These are phyloP conservation scores for Lactarius hengduanensis DNA, from an alignment of 768 basidiomycete species.

Conservation along the genomic window DNA sequence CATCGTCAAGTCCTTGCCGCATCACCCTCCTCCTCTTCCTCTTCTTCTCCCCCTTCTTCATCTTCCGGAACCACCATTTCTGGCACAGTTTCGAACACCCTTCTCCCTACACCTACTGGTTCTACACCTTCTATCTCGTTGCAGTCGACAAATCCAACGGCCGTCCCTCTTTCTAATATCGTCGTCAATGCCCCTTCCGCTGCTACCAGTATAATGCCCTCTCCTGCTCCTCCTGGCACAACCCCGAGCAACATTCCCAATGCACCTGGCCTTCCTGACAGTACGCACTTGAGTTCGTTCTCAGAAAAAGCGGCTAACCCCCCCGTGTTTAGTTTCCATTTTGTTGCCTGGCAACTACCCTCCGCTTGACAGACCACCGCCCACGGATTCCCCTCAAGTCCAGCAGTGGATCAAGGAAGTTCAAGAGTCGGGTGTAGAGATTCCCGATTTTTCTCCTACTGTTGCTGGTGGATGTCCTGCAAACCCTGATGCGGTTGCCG, in stretches of 20 bases:
- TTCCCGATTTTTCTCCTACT: slow-evolving; percentile 55
- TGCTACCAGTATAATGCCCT: slow-evolving; percentile 45
- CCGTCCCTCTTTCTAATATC: slow-evolving; percentile 54
- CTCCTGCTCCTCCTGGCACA: slow-evolving; percentile 50
- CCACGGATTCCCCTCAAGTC: slow-evolving; percentile 60
- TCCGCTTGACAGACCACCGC: slow-evolving; percentile 57
- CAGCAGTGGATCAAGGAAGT: slow-evolving; percentile 71
- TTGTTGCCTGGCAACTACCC: slow-evolving; percentile 50
- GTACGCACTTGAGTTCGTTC: slow-evolving; percentile 29
- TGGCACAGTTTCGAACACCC: not conserved
- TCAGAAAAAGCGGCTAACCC: not conserved
- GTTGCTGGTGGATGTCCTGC: slow-evolving; percentile 49
- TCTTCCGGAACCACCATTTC: slow-evolving; percentile 19
- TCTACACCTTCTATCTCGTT: slow-evolving; percentile 45
- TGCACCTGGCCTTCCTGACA: slow-evolving; percentile 38
- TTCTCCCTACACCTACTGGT: slow-evolving; percentile 20
- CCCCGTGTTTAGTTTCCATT: slow-evolving; percentile 8
- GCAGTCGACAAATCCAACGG: slow-evolving; percentile 56
- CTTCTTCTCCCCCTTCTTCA: slow-evolving; percentile 18
- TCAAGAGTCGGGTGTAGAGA: slow-evolving; percentile 49
- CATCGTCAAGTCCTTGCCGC: slow-evolving; percentile 31
- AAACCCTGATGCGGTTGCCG: slow-evolving; percentile 50
- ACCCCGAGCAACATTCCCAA: slow-evolving; percentile 38
- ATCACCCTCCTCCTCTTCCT: slow-evolving; percentile 27
- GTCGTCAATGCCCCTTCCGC: slow-evolving; percentile 43